These are phyloP conservation scores for Euryodendron excelsum DNA, from an alignment of 148 eudicot species.

Conservation along the genomic window DNA sequence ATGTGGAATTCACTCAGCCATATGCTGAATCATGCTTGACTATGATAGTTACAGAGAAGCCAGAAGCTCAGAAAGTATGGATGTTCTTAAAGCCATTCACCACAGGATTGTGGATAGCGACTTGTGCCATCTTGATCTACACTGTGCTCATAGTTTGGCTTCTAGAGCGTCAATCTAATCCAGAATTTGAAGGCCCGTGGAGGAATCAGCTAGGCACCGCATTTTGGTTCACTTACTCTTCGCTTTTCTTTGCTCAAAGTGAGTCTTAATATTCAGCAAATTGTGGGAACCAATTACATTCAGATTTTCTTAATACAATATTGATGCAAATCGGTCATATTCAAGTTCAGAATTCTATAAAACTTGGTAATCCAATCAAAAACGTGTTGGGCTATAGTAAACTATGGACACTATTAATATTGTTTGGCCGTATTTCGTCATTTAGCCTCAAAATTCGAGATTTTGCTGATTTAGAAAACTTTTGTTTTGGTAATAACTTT, in stretches of 20 bases:
- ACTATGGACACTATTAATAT: too few species aligned
- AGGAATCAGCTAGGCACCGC: slow-evolving; percentile 31
- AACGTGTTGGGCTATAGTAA: too few species aligned
- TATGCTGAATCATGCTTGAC: slow-evolving; percentile 36
- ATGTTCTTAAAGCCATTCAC: slow-evolving; percentile 45
- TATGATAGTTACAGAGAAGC: slow-evolving; percentile 39
- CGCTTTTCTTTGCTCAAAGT: slow-evolving; percentile 51
- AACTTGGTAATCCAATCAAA: too few species aligned
- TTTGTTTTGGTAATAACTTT: too few species aligned
- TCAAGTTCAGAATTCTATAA: too few species aligned
- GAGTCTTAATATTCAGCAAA: slow-evolving; percentile 10
- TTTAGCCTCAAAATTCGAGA: too few species aligned
- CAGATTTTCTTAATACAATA: too few species aligned
- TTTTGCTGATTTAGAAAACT: too few species aligned
- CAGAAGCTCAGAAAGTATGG: slow-evolving; percentile 29
- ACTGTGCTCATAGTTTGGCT: slow-evolving; percentile 35
- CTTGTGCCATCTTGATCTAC: slow-evolving; percentile 27
- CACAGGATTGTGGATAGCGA: slow-evolving; percentile 32
- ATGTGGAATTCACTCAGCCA: slow-evolving; percentile 50
- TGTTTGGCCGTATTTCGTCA: too few species aligned
- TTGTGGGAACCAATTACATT: too few species aligned
- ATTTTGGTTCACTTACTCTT: slow-evolving; percentile 43
- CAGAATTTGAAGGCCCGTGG: slow-evolving; percentile 35
- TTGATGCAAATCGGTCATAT: too few species aligned
- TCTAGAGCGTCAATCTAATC: slow-evolving; percentile 34